Evolutionary conservation across 495 filamentous ascomycete species (phyloP).

Genomic region (Annulohypoxylon moriforme): DNA sequence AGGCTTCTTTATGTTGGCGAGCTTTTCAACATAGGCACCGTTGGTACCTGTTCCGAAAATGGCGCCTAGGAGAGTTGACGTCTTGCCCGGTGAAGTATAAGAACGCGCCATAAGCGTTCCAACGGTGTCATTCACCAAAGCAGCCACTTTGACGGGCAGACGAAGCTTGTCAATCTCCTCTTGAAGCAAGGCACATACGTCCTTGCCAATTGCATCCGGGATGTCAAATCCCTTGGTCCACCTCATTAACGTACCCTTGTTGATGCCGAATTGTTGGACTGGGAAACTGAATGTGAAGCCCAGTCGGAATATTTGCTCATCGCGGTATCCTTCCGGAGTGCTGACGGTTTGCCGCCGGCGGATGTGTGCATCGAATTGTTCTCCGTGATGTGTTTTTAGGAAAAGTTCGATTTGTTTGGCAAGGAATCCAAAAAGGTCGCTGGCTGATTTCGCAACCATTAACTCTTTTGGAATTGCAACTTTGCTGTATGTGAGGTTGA

Average conservation of each 20-base stretch:
- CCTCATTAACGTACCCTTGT: constrained; percentile 89
- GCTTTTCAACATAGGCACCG: constrained; percentile 88
- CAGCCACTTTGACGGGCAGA: constrained; percentile 91
- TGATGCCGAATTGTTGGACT: constrained; percentile 92
- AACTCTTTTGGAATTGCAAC: constrained; percentile 88
- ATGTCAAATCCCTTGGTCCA: constrained; percentile 99
- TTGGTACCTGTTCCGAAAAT: constrained; percentile 97
- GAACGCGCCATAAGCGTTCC: constrained; percentile 97
- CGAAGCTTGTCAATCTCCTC: constrained; percentile 87
- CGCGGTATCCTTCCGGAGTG: constrained; percentile 63
- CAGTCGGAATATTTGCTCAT: constrained; percentile 84
- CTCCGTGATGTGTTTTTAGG: constrained; percentile 85
- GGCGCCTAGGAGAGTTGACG: constrained; percentile 85
- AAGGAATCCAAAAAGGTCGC: constrained; percentile 92
- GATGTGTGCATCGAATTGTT: constrained; percentile 82
- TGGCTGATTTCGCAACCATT: constrained; percentile 87
- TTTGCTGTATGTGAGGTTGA: constrained; percentile 90
- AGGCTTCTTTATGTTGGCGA: constrained; percentile 74
- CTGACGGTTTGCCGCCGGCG: constrained; percentile 67
- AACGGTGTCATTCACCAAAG: constrained; percentile 96
- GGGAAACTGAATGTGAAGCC: constrained; percentile 99
- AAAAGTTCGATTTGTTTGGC: constrained; percentile 92
- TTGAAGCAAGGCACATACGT: constrained; percentile 92
- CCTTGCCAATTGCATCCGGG: constrained; percentile 88
- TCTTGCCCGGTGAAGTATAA: constrained; percentile 91